Evolutionary conservation across 495 filamentous ascomycete species (phyloP).

Genomic region (Hypoxylon lienhwacheense): DNA sequence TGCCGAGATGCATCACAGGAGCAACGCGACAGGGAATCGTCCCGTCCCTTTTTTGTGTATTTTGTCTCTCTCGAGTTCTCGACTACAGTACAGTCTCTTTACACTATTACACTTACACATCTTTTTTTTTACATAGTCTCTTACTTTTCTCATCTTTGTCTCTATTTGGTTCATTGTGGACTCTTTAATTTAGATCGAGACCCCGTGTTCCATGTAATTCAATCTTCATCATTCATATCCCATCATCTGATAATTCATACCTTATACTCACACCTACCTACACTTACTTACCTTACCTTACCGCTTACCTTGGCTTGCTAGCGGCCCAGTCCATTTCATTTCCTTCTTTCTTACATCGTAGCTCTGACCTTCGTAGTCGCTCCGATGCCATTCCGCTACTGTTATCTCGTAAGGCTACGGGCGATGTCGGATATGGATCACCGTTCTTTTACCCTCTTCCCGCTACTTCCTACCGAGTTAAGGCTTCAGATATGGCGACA

Average conservation of each 20-base stretch:
- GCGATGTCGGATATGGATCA: constrained; percentile 20
- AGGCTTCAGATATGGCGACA: constrained; percentile 54
- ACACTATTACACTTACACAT: too few relatives aligned
- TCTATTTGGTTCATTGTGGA: constrained; percentile 18
- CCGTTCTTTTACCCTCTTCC: constrained; percentile 46
- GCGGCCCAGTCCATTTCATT: constrained; percentile 10
- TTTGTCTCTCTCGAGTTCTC: too few relatives aligned
- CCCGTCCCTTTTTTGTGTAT: constrained; percentile 10
- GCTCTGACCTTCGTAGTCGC: constrained; percentile 12
- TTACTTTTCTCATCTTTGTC: background rate
- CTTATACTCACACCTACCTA: too few relatives aligned
- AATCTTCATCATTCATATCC: constrained; percentile 11
- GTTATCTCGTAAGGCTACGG: constrained; percentile 8
- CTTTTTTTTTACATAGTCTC: constrained; percentile 1
- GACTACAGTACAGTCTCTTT: too few relatives aligned
- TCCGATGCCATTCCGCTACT: background rate
- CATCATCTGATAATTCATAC: too few relatives aligned
- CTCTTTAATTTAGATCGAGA: constrained; percentile 12
- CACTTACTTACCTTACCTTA: constrained; percentile 17
- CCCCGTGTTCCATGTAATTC: constrained; percentile 13
- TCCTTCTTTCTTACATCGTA: too few relatives aligned
- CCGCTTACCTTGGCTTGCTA: constrained; percentile 11
- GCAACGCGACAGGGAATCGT: constrained; percentile 20
- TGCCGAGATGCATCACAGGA: constrained; percentile 16
- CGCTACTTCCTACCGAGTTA: constrained; percentile 49